These are phyloP conservation scores for Serendipita sp. DNA, from an alignment of 768 basidiomycete genomes.

Conservation along the genomic window DNA sequence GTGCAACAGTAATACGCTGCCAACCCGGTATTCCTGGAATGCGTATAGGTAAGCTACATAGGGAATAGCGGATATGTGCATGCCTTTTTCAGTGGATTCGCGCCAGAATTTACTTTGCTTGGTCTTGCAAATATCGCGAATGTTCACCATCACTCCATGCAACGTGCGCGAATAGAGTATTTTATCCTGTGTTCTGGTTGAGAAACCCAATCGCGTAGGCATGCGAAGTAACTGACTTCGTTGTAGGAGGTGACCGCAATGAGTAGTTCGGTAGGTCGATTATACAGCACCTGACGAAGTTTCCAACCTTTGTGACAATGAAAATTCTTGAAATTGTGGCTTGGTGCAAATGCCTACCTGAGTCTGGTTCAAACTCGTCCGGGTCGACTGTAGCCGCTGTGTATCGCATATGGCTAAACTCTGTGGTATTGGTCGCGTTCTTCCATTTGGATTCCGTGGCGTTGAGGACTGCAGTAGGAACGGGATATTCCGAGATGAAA, in stretches of 20 bases:
- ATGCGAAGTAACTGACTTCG: slow-evolving; percentile 80
- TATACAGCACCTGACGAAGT: slow-evolving; percentile 69
- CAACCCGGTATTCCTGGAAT: slow-evolving; percentile 46
- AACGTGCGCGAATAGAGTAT: slow-evolving; percentile 39
- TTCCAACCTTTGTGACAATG: slow-evolving; percentile 17
- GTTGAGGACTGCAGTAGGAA: slow-evolving; percentile 68
- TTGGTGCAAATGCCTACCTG: slow-evolving; percentile 36
- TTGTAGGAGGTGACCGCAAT: slow-evolving; percentile 93
- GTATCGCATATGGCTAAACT: slow-evolving; percentile 95
- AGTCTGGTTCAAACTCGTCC: slow-evolving; percentile 66
- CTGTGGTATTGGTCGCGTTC: slow-evolving; percentile 52
- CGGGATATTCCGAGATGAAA: slow-evolving; percentile 80
- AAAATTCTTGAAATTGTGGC: slow-evolving; percentile 14
- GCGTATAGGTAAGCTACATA: background rate
- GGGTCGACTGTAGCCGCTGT: slow-evolving; percentile 86
- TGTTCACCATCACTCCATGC: slow-evolving; percentile 94
- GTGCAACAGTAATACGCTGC: slow-evolving; percentile 81
- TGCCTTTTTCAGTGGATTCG: slow-evolving; percentile 64
- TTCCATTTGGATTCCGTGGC: slow-evolving; percentile 68
- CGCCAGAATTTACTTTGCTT: slow-evolving; percentile 91
- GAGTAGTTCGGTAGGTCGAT: slow-evolving; percentile 80
- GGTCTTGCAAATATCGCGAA: slow-evolving; percentile 92
- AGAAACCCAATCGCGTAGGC: slow-evolving; percentile 17
- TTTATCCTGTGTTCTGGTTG: slow-evolving; percentile 20
- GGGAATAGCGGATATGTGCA: background rate